These are phyloP conservation scores for Phycomyces nitens DNA, from an alignment of 192 early-diverging fungal species.

Conservation along the genomic window DNA sequence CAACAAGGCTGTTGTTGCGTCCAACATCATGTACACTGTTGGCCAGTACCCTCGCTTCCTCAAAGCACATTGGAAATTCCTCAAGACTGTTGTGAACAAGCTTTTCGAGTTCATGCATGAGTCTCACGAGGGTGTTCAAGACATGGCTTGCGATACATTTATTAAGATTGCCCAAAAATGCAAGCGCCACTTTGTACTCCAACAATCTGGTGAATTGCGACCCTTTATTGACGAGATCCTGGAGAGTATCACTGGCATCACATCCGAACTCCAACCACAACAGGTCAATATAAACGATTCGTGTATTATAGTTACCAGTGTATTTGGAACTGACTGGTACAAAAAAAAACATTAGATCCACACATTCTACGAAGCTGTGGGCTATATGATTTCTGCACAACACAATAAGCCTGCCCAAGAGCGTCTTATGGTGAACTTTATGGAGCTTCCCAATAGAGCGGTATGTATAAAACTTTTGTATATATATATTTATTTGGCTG, in stretches of 20 bases:
- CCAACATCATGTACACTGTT: slow-evolving; percentile 99
- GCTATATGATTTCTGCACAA: slow-evolving; percentile 96
- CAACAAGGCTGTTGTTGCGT: slow-evolving; percentile 99
- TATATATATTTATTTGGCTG: too few relatives aligned
- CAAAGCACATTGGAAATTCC: slow-evolving; percentile 99
- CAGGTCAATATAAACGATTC: slow-evolving; percentile 44
- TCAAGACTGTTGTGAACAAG: slow-evolving; percentile 99
- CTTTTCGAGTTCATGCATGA: slow-evolving; percentile 99
- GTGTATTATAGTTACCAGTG: too few relatives aligned
- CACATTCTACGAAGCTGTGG: slow-evolving; percentile 98
- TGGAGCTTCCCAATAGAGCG: slow-evolving; percentile 84
- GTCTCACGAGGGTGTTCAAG: slow-evolving; percentile 97
- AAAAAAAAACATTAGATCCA: slow-evolving; percentile 54
- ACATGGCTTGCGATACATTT: slow-evolving; percentile 99
- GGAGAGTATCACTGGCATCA: slow-evolving; percentile 71
- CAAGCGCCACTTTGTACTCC: slow-evolving; percentile 90
- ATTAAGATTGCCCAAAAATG: slow-evolving; percentile 99
- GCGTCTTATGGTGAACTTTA: slow-evolving; percentile 77
- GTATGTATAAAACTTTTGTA: slow-evolving; percentile 39
- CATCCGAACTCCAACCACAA: slow-evolving; percentile 84
- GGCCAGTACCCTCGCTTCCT: slow-evolving; percentile 99
- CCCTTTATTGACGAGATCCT: slow-evolving; percentile 99
- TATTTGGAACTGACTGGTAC: not conserved
- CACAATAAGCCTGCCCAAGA: slow-evolving; percentile 74
- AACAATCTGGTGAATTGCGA: slow-evolving; percentile 82